A percentile compares a stretch with the other conserved stretches of the same genome.
Evolutionary conservation across 1,139 yeast species (phyloP).

Genomic region (Arxiozyma bovina): DNA sequence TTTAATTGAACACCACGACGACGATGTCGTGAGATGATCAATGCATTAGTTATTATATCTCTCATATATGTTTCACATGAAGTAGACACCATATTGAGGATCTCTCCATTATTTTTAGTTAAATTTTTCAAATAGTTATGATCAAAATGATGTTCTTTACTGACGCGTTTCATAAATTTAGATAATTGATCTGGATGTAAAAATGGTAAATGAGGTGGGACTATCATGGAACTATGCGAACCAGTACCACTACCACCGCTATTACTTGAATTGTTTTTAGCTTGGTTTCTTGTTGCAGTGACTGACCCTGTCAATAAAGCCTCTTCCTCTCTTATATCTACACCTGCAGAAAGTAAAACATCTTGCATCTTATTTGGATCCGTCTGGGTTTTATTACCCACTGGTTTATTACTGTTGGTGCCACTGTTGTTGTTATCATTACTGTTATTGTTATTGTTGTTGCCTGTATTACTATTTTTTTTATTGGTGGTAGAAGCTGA

Average conservation of each 20-base stretch:
- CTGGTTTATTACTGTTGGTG: neutral
- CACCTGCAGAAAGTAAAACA: constrained; percentile 89
- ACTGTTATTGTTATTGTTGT: neutral
- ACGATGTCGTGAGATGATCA: constrained; percentile 74
- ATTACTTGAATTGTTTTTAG: constrained; percentile 7
- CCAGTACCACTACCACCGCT: neutral
- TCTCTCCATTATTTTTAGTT: constrained; percentile 33
- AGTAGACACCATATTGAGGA: constrained; percentile 61
- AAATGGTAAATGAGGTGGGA: constrained; percentile 45
- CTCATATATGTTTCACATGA: constrained; percentile 82
- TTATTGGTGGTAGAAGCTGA: constrained; percentile 17
- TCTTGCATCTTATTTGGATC: constrained; percentile 87
- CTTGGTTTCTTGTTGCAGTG: constrained; percentile 19
- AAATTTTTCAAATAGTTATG: constrained; percentile 1
- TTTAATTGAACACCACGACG: constrained; percentile 53
- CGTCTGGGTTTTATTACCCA: constrained; percentile 23
- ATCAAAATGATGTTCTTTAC: constrained; percentile 56
- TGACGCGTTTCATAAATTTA: constrained; percentile 49
- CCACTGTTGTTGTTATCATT: neutral
- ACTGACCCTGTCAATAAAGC: constrained; percentile 39
- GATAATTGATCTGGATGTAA: constrained; percentile 63
- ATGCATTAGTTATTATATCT: constrained; percentile 62
- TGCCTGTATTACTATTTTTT: neutral
- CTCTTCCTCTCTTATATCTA: constrained; percentile 84
- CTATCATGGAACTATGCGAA: constrained; percentile 8